phyloP scores from a whole-genome alignment of 2,329 filamentous ascomycete genomes.

The Pseudomassariella vexata region DNA sequence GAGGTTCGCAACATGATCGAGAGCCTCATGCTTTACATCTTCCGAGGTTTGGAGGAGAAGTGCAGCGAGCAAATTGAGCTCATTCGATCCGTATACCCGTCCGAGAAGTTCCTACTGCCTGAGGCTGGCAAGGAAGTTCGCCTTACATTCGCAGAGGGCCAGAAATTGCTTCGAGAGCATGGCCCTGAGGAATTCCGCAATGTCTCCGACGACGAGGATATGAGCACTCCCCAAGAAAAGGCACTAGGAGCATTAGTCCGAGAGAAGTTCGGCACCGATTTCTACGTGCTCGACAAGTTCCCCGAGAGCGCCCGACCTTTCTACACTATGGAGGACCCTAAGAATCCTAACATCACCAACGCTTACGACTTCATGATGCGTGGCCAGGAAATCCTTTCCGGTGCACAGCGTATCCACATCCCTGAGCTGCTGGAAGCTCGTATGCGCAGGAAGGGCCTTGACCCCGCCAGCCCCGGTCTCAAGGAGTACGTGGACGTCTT shows the following conservation, averaged over 20 bases:
- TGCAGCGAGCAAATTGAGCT: constrained; percentile 69
- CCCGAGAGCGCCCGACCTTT: constrained; percentile 83
- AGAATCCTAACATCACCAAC: constrained; percentile 50
- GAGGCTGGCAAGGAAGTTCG: constrained; percentile 68
- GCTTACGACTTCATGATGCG: constrained; percentile 74
- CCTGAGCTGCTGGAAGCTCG: constrained; percentile 69
- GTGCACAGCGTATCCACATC: constrained; percentile 86
- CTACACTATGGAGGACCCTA: constrained; percentile 69
- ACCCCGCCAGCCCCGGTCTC: constrained; percentile 68
- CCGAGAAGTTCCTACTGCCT: constrained; percentile 71
- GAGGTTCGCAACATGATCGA: constrained; percentile 71
- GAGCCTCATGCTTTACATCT: constrained; percentile 71
- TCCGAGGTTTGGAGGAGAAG: constrained; percentile 62
- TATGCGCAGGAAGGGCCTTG: constrained; percentile 73
- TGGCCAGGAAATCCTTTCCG: constrained; percentile 87
- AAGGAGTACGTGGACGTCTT: constrained; percentile 88
- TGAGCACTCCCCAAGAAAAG: constrained; percentile 77
- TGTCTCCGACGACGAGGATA: constrained; percentile 71
- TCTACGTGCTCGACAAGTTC: constrained; percentile 97
- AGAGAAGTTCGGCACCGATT: constrained; percentile 88
- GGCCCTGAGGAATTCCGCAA: constrained; percentile 62
- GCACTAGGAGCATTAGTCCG: constrained; percentile 82
- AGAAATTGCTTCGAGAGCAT: constrained; percentile 70
- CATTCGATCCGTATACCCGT: constrained; percentile 68
- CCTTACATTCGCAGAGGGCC: constrained; percentile 71